Evolutionary conservation across 2,329 filamentous ascomycete species (phyloP).

Genomic region (Penicillium nordicum): DNA sequence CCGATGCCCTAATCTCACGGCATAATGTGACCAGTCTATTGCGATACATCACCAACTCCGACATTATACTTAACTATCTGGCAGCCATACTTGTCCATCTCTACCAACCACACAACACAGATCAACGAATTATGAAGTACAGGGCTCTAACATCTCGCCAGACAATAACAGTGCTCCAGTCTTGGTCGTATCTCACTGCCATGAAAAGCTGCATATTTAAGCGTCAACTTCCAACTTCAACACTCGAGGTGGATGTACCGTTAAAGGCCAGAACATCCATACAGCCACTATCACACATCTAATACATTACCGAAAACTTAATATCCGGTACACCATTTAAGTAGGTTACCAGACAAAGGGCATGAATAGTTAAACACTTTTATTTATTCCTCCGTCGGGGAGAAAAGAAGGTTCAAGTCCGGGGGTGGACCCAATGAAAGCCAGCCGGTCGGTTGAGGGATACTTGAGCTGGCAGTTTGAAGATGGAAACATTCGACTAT

Average conservation of each 20-base stretch:
- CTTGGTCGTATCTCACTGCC: background rate
- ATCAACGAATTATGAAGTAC: background rate
- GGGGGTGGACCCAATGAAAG: too few relatives aligned
- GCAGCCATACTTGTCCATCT: background rate
- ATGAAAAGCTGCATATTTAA: background rate
- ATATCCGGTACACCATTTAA: too few relatives aligned
- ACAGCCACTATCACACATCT: background rate
- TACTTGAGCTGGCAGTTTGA: background rate
- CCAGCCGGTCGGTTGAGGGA: too few relatives aligned
- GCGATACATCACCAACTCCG: background rate
- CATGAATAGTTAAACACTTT: background rate
- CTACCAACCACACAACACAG: background rate
- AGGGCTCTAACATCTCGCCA: background rate
- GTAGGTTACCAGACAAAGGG: background rate
- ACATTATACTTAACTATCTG: background rate
- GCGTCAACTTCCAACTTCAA: background rate
- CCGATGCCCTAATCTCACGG: background rate
- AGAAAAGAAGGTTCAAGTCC: background rate
- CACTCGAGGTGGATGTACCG: background rate
- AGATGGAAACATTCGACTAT: background rate
- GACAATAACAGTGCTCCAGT: background rate
- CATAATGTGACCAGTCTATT: background rate
- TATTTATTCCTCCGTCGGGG: background rate
- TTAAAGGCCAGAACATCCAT: background rate
- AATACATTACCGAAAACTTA: too few relatives aligned